phyloP scores from a whole-genome alignment of 768 basidiomycete species.

The Rhodosporidiobolus sp. region DNA sequence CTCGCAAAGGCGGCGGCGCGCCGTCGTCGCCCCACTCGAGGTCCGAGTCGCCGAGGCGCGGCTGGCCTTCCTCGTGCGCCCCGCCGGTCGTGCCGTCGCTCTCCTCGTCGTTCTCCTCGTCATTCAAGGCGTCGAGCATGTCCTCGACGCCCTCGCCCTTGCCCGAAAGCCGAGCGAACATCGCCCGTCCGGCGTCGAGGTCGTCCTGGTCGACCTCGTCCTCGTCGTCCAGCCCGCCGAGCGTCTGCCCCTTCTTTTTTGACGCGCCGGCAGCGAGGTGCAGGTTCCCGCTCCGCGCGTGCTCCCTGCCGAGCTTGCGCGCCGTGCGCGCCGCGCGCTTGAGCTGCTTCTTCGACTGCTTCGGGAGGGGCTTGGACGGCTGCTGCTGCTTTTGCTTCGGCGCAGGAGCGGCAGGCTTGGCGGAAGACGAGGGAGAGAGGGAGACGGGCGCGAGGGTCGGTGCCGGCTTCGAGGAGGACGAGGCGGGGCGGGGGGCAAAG shows the following conservation, averaged over 20 bases:
- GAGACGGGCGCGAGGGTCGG: neutral
- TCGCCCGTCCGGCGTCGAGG: neutral
- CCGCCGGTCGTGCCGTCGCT: neutral
- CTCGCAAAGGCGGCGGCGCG: constrained; percentile 3
- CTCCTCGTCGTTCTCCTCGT: neutral
- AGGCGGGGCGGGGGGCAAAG: neutral
- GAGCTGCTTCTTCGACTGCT: constrained; percentile 24
- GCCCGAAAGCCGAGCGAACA: constrained; percentile 22
- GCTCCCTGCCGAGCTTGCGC: constrained; percentile 24
- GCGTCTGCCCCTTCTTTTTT: neutral
- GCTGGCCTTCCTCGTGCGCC: constrained; percentile 19
- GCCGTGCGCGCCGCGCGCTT: constrained; percentile 21
- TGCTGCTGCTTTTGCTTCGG: too few relatives aligned
- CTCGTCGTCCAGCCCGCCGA: constrained; percentile 19
- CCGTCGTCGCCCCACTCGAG: constrained; percentile 33
- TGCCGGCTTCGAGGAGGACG: neutral
- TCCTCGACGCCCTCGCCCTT: constrained; percentile 7
- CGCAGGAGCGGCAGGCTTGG: neutral
- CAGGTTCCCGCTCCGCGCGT: constrained; percentile 28
- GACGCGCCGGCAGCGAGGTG: neutral
- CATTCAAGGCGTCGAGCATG: constrained; percentile 6
- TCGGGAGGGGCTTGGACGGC: too few relatives aligned
- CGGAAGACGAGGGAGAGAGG: neutral
- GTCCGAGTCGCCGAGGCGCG: constrained; percentile 31
- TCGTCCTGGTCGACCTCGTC: constrained; percentile 11